Evolutionary conservation across 139 green algal genomes (phyloP).

Genomic region (Chlamydomonas applanata): DNA sequence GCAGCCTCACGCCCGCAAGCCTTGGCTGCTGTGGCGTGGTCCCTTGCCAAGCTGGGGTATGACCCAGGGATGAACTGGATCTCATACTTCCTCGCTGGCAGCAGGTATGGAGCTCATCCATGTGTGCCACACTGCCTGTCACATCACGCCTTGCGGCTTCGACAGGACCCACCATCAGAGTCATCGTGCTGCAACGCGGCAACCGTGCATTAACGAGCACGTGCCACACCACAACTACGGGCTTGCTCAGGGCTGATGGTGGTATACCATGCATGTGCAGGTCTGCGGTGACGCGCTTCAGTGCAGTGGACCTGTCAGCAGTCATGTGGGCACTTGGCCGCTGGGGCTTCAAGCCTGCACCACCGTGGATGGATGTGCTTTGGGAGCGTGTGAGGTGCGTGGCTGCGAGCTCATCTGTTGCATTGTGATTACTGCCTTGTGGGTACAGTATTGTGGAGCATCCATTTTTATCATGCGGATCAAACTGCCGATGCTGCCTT

Average conservation of each 20-base stretch:
- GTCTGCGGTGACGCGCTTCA: neutral
- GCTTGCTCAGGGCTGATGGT: no score
- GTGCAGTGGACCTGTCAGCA: neutral
- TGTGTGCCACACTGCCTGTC: neutral
- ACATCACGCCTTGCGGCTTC: neutral
- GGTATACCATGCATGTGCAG: neutral
- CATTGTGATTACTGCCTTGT: no score
- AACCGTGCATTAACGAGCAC: no score
- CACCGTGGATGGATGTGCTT: neutral
- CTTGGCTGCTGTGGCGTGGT: conserved; percentile 4
- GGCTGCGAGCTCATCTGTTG: no score
- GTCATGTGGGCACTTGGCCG: neutral
- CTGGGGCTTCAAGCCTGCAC: conserved; percentile 1
- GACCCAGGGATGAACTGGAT: conserved; percentile 9
- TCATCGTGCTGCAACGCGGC: no score
- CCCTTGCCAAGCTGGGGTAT: conserved; percentile 9
- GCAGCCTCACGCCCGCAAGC: neutral
- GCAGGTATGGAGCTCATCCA: neutral
- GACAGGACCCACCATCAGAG: no score
- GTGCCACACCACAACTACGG: no score
- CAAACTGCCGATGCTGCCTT: no score
- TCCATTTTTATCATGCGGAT: no score
- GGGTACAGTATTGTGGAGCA: no score
- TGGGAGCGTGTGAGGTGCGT: neutral
- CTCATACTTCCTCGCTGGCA: neutral